phyloP scores from a whole-genome alignment of 73 alveolate species.

The Symbiodinium natans region DNA sequence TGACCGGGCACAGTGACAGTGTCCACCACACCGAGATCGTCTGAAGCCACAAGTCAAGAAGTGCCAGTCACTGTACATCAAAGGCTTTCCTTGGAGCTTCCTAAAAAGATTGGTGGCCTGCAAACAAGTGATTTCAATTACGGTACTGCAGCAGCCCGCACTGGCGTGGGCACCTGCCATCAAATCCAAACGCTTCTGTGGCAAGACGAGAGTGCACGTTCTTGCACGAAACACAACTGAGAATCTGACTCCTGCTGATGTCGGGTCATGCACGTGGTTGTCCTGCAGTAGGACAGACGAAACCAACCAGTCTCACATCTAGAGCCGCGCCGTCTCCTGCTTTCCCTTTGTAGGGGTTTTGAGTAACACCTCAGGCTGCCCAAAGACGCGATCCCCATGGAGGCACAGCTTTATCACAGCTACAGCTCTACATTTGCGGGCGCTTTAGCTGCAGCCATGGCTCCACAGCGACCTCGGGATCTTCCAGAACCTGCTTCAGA shows the following conservation, averaged over 20 bases:
- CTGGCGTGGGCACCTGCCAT: slow-evolving; percentile 69
- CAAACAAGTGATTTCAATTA: slow-evolving; percentile 10
- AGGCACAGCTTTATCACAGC: no score
- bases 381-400: no score
- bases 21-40: no score
- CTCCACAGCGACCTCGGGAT: neutral
- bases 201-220: neutral
- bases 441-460: neutral
- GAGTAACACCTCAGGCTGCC: neutral
- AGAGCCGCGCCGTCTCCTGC: slow-evolving; percentile 9
- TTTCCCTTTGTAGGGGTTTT: slow-evolving; percentile 7
- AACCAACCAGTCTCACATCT: neutral
- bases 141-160: slow-evolving; percentile 48
- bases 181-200: neutral
- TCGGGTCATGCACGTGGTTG: slow-evolving; percentile 24
- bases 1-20: no score
- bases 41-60: no score
- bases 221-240: neutral
- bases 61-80: no score
- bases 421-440: no score
- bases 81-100: neutral
- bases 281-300: neutral
- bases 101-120: neutral
- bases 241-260: slow-evolving; percentile 23
- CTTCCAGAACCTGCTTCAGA: neutral